Percentiles rank a stretch among this genome's conserved stretches.
Evolutionary conservation across 257 asterid species (phyloP).

Genomic region (Craterostigma plantagineum): DNA sequence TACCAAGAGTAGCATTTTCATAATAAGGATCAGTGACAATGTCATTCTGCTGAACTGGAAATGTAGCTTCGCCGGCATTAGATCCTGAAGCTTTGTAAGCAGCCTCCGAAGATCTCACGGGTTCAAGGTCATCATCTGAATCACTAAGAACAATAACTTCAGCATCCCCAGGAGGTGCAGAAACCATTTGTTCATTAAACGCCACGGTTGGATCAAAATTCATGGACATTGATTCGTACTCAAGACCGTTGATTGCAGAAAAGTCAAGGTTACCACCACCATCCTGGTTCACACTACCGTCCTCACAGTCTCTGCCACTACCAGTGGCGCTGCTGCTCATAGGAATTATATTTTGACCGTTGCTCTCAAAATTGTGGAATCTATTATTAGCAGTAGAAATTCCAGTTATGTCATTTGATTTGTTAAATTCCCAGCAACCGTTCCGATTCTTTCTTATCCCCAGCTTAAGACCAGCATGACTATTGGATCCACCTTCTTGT

Average conservation of each 20-base stretch:
- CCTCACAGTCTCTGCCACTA: conserved; percentile 84
- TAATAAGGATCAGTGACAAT: conserved; percentile 40
- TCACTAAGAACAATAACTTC: conserved; percentile 75
- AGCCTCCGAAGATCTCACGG: conserved; percentile 25
- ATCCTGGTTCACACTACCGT: conserved; percentile 75
- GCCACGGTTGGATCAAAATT: conserved; percentile 29
- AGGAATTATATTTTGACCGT: conserved; percentile 29
- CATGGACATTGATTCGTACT: conserved; percentile 51
- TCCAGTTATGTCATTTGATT: conserved; percentile 31
- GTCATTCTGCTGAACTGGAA: conserved; percentile 28
- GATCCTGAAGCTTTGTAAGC: conserved; percentile 14
- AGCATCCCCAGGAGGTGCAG: conserved; percentile 32
- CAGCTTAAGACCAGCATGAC: conserved; percentile 46
- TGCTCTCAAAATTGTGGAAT: conserved; percentile 15
- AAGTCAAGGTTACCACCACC: conserved; percentile 45
- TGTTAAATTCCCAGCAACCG: conserved; percentile 73
- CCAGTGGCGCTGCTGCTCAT: conserved; percentile 87
- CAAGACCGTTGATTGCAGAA: conserved; percentile 40
- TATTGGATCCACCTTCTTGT: conserved; percentile 69
- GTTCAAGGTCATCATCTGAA: conserved; percentile 76
- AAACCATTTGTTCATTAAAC: conserved; percentile 19
- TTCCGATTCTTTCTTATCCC: conserved; percentile 52
- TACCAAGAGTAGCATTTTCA: conserved; percentile 33
- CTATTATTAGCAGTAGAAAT: conserved; percentile 28
- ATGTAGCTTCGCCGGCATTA: conserved; percentile 25